These are phyloP conservation scores for Septoria petroselini DNA, from an alignment of 2,329 filamentous ascomycete genomes.

Conservation along the genomic window DNA sequence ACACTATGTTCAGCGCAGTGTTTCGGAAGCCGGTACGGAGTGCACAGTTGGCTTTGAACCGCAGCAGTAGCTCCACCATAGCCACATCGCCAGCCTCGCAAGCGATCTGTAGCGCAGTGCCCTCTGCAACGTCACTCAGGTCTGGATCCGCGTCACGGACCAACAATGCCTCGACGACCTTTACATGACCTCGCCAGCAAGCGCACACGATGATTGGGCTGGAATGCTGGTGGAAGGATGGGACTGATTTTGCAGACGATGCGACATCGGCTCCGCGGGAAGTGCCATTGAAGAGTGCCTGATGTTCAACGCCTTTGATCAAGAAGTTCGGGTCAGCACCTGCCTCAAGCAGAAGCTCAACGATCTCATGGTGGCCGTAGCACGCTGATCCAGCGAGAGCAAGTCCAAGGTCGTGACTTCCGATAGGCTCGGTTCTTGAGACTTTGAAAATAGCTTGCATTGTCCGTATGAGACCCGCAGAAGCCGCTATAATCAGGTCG, in stretches of 20 bases:
- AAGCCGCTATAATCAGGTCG: background rate
- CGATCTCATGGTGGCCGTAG: background rate
- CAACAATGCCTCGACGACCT: background rate
- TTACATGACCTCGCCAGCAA: background rate
- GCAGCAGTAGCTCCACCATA: background rate
- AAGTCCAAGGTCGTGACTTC: background rate
- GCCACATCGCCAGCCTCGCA: background rate
- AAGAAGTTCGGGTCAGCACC: background rate
- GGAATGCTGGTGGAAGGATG: background rate
- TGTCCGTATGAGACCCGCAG: background rate
- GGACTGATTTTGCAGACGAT: no score
- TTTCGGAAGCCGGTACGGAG: background rate
- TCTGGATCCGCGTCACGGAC: background rate
- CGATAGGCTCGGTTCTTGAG: no score
- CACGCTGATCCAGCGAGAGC: background rate
- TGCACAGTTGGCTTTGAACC: background rate
- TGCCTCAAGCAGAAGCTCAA: background rate
- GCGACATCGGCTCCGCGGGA: no score
- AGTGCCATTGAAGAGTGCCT: no score
- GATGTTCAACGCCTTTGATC: no score
- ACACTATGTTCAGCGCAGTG: background rate
- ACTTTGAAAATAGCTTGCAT: background rate
- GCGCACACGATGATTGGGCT: background rate
- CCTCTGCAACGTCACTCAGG: background rate
- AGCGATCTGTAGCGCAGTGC: background rate